A percentile compares a stretch with the other conserved stretches of the same genome.
phyloP scores from a whole-genome alignment of 257 asterid genomes.

The Ophiorrhiza pumila region DNA sequence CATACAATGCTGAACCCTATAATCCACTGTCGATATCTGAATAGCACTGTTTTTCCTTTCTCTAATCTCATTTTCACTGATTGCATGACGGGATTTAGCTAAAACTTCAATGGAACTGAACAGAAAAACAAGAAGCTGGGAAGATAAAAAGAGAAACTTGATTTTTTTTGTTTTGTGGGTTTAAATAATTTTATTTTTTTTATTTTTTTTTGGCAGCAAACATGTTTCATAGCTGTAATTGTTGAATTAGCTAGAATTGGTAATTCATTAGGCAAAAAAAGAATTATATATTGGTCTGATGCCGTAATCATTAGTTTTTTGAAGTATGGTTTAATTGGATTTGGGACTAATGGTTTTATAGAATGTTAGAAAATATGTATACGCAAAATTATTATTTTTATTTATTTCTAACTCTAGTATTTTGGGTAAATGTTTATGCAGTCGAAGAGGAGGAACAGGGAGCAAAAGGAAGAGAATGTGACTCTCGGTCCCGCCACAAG shows the following conservation, averaged over 20 bases:
- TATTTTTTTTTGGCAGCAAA: too few species aligned
- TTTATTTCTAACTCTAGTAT: background rate
- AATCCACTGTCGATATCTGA: constrained; percentile 85
- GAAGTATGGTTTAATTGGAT: background rate
- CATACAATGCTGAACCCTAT: constrained; percentile 80
- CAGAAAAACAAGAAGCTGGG: constrained; percentile 24
- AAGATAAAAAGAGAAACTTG: too few species aligned
- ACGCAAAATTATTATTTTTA: background rate
- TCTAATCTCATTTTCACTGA: constrained; percentile 64
- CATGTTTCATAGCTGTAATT: too few species aligned
- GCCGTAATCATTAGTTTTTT: too few species aligned
- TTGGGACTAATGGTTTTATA: background rate
- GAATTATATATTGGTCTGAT: too few species aligned
- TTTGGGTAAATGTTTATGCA: constrained; percentile 13
- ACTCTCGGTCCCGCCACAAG: constrained; percentile 76
- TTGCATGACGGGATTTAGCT: constrained; percentile 71
- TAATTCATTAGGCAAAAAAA: too few species aligned
- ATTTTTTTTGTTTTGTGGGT: too few species aligned
- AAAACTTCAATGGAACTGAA: constrained; percentile 35
- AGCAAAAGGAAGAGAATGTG: constrained; percentile 80
- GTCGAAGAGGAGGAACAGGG: constrained; percentile 78
- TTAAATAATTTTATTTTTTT: too few species aligned
- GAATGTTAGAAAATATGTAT: background rate
- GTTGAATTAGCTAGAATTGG: too few species aligned
- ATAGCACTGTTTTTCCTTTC: constrained; percentile 73